Base-by-base conservation (phyloP, 2,329 filamentous ascomycete species). In the Fusarium drepaniforme region DNA sequence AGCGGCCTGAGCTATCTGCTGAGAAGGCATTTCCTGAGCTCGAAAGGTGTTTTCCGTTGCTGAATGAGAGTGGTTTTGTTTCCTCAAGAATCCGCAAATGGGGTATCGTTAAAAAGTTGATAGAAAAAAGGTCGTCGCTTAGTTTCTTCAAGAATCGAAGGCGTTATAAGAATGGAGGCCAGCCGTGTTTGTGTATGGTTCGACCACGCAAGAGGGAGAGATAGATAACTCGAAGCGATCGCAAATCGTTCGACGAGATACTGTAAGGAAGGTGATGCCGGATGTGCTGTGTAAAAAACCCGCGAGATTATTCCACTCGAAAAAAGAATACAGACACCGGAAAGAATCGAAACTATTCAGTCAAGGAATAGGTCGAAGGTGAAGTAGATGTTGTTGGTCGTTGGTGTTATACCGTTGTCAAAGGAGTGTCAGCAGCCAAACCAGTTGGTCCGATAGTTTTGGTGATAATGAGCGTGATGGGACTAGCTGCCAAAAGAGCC, bases 361-460 rank as follows among this genome's bases (percentile, higher is more conserved):
- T 28, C 42, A 56, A 65, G 62, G 66, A 67, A 73, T 67, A 67
- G 63, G 38, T 40, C 37, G 57, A 38, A 63, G 64, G 63, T 35
- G 30, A 62, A 71, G 56, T 37, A 66, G 53, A 72, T 35, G 12
- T 35, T 66, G 66, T 68, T 61, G 21, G 4, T 58, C 33, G 56
- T 38, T 58, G 28, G 11, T 37, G n/a, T 58, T 37, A 38, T 23
- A 38, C 35, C 56, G 56, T 58, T 58, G 33, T 58, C 71, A 86
- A 89, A 90, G 83, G 86, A 88, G 83, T 82, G 87, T 86, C 85
- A 86, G 86, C 85, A 88, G 86, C 88, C 88, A 89, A 89, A 84
- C 86, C 87, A 88, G 87, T 88, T 88, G 87, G 86, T 81, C 84
- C 79, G 84, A 84, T 66, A 71, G 18, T 44, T 42, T 23, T 42